Evolutionary conservation across 2,329 filamentous ascomycete species (phyloP), one percentile per base, ranked within the genome.

Genomic region (Ceratocystis smalleyi): DNA sequence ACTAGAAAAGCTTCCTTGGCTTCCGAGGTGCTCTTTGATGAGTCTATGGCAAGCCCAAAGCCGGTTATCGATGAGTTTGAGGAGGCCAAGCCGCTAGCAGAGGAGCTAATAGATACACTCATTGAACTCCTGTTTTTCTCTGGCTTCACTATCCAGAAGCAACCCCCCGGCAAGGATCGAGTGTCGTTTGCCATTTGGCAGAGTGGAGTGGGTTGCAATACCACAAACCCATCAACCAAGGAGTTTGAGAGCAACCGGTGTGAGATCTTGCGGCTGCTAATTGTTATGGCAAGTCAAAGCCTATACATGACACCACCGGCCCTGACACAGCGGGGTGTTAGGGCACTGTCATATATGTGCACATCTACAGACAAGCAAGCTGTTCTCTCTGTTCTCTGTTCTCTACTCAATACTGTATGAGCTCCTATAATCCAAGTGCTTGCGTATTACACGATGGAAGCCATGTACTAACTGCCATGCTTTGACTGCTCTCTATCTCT

Each of bases 131-230:
- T 97, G 51, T 99, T 99, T 81, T 96, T 89, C 73, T 86, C 88
- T 7, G 89, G 91, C 64, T 87, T 99, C 70, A 96, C 92, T 0
- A 81, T 96, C 17, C 89, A 92, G 8, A 83, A 80, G 65, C 82
- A 88, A 51, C 80, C 84, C 15, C 80, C 84, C 65, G 83, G 83
- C 63, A 90, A 87, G 71, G 81, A 82, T 68, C 95, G 94, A 73
- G 88, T 96, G 64, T 88, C 87, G 6, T 96, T 94, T 75, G 87
- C 90, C 63, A 97, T 99, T 72, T 99, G 94, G 94, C 91, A 96
- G 76, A 97, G 89, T 71, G 94, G 94, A 59, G 92, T 99, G 35
- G 94, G 94, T 15, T 97, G 92, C 77, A 95, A 96, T 73, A 89
- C 88, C 17, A 84, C 91, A 4, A 85, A 95, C 69, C 86, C 86